Evolutionary conservation across 345 rosid genomes (phyloP).

Genomic region (Eucalyptus coolabah): DNA sequence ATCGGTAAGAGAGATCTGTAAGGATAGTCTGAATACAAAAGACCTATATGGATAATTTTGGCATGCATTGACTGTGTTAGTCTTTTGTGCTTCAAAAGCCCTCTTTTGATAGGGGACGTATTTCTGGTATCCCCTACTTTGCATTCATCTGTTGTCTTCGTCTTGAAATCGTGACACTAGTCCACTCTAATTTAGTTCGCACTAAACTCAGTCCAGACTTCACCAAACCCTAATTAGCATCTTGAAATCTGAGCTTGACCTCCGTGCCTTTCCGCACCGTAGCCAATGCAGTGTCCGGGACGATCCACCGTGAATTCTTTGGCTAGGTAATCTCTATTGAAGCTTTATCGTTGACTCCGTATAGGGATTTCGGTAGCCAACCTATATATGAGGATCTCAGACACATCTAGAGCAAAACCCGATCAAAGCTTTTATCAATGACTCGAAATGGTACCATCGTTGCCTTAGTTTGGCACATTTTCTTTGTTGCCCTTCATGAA

Average conservation of each 20-base stretch:
- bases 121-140: neutral
- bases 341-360: neutral
- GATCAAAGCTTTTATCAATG: neutral
- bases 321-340: neutral
- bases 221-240: neutral
- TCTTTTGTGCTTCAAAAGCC: neutral
- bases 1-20: neutral
- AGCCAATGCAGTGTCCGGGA: neutral
- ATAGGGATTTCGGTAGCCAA: neutral
- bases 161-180: neutral
- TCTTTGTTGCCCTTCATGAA: neutral
- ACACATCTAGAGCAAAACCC: neutral
- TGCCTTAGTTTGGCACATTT: neutral
- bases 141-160: neutral
- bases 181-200: neutral
- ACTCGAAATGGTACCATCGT: neutral
- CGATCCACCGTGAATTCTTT: neutral
- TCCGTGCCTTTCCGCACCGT: neutral
- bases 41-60: neutral
- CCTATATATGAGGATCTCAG: neutral
- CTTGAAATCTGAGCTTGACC: neutral
- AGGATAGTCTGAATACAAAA: neutral
- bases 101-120: neutral
- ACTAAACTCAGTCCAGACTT: neutral
- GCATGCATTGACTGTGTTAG: neutral